These are phyloP conservation scores for Ascochyta lentis DNA, from an alignment of 2,329 filamentous ascomycete species.

Conservation along the genomic window DNA sequence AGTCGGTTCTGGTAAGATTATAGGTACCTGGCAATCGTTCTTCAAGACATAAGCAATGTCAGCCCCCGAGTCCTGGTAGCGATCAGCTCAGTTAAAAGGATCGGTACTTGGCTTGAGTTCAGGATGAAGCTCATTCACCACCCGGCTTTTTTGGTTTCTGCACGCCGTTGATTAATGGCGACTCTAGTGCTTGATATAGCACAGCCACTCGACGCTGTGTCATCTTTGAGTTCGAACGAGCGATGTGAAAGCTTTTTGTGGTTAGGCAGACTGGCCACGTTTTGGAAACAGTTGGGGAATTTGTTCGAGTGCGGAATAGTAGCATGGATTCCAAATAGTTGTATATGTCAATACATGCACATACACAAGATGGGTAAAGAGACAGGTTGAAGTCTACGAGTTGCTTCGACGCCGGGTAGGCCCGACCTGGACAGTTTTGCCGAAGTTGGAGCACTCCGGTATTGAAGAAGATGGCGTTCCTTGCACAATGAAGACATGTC, in stretches of 20 bases:
- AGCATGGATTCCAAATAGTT: background rate
- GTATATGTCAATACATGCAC: background rate
- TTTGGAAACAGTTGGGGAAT: background rate
- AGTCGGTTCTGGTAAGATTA: slow-evolving; percentile 43
- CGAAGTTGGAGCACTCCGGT: background rate
- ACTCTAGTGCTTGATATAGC: slow-evolving; percentile 56
- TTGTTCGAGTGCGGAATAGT: background rate
- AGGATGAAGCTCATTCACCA: slow-evolving; percentile 30
- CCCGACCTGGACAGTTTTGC: background rate
- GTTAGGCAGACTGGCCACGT: no score
- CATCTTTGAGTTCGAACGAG: background rate
- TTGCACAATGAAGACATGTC: background rate
- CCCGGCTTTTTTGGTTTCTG: slow-evolving; percentile 59
- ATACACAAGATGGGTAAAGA: background rate
- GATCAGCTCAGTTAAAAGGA: background rate
- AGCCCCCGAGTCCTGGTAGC: slow-evolving; percentile 58
- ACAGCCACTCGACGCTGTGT: slow-evolving; percentile 49
- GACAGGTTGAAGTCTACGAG: background rate
- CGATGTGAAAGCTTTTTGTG: background rate
- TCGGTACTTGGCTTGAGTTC: background rate
- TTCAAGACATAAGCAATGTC: slow-evolving; percentile 56
- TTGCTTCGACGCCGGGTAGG: background rate
- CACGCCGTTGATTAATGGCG: slow-evolving; percentile 56
- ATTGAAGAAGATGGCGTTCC: background rate
- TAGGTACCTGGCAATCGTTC: slow-evolving; percentile 32